Evolutionary conservation across 805 yeast genomes (phyloP).

Genomic region (Metschnikowia arizonensis): DNA sequence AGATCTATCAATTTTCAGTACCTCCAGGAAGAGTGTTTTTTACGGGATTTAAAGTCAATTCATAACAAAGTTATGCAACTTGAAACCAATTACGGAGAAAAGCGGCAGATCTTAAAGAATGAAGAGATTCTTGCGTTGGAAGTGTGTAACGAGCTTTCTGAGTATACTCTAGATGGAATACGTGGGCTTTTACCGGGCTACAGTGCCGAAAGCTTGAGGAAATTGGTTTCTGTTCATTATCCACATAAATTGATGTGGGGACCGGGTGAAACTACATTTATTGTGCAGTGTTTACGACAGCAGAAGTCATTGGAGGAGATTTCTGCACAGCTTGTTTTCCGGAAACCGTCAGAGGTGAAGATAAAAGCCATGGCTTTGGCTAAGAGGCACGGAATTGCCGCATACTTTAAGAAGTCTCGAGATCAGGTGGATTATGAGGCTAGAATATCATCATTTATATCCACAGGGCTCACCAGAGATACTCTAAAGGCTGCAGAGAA

Average conservation of each 20-base stretch:
- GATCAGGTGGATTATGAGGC: constrained; percentile 10
- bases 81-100: constrained; percentile 14
- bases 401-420: constrained; percentile 1
- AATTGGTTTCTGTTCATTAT: constrained; percentile 8
- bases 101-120: constrained; percentile 8
- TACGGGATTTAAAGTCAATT: constrained; percentile 8
- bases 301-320: constrained; percentile 8
- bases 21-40: constrained; percentile 16
- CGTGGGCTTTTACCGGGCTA: constrained; percentile 10
- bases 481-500: constrained; percentile 17
- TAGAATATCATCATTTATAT: constrained; percentile 13
- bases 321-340: constrained; percentile 10
- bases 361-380: constrained; percentile 6
- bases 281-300: constrained; percentile 8
- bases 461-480: constrained; percentile 19
- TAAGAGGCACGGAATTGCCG: constrained; percentile 3
- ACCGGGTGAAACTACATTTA: constrained; percentile 8
- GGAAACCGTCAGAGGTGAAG: constrained; percentile 11
- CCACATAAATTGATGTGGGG: constrained; percentile 16
- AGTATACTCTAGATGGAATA: constrained; percentile 9
- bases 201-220: constrained; percentile 8
- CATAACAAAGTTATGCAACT: constrained; percentile 11
- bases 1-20: constrained; percentile 11
- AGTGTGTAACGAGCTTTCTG: constrained; percentile 8
- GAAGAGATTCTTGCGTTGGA: constrained; percentile 16